Evolutionary conservation across 306 rosid species (phyloP).

Genomic region (Pyrus betulifolia): DNA sequence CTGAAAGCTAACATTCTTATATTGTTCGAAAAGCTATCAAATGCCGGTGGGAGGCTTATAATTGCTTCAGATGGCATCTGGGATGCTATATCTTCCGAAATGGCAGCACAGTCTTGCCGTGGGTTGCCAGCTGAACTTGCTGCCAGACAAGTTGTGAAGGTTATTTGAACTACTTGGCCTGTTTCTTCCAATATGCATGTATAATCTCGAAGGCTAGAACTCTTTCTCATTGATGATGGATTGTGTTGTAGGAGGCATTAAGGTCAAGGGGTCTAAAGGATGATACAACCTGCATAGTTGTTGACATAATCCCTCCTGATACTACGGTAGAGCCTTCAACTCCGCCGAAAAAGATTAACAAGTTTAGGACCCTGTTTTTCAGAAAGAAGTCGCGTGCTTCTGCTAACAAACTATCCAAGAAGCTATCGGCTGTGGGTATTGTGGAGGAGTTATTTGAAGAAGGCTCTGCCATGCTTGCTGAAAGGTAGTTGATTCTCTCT

Average conservation of each 20-base stretch:
- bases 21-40: constrained; percentile 52
- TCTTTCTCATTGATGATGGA: constrained; percentile 2
- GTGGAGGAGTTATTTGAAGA: constrained; percentile 96
- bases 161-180: constrained; percentile 13
- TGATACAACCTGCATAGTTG: constrained; percentile 88
- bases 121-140: constrained; percentile 96
- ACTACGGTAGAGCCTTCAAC: constrained; percentile 39
- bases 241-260: constrained; percentile 57
- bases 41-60: constrained; percentile 86
- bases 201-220: background rate
- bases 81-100: constrained; percentile 88
- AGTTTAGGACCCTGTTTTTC: constrained; percentile 50
- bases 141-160: constrained; percentile 93
- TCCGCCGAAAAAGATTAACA: constrained; percentile 62
- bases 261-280: constrained; percentile 85
- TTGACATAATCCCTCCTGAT: constrained; percentile 84
- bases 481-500: constrained; percentile 44
- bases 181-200: constrained; percentile 5
- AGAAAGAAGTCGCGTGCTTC: constrained; percentile 58
- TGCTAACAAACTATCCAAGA: constrained; percentile 60
- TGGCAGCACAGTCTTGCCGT: constrained; percentile 76
- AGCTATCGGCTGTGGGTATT: constrained; percentile 68
- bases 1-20: constrained; percentile 21
- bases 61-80: constrained; percentile 97
- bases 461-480: constrained; percentile 99